Percentiles rank a stretch among this genome's conserved stretches.
Evolutionary conservation across 2,329 filamentous ascomycete genomes (phyloP).

Genomic region (Colletotrichum higginsianum): DNA sequence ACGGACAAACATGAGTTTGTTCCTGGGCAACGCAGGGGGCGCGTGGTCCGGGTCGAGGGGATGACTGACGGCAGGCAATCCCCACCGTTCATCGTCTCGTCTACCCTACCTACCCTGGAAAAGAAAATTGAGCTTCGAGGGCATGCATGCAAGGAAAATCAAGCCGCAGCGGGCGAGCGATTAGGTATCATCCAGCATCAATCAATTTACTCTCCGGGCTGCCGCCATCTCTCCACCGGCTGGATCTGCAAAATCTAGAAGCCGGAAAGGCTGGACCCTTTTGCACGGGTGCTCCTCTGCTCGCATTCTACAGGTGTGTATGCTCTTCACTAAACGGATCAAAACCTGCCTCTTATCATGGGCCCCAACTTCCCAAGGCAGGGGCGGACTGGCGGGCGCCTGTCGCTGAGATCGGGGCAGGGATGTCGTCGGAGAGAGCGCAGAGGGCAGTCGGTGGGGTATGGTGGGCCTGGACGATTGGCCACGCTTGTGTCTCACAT

Average conservation of each 20-base stretch:
- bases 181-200: not conserved
- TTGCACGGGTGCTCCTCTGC: not conserved
- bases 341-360: too few relatives aligned
- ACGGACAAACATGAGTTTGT: not conserved
- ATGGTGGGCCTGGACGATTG: constrained; percentile 27
- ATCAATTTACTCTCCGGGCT: constrained; percentile 14
- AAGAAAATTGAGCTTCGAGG: not conserved
- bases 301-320: too few relatives aligned
- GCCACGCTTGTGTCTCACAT: constrained; percentile 40
- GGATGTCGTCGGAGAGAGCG: constrained; percentile 6
- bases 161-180: not conserved
- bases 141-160: not conserved
- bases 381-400: constrained; percentile 15
- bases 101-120: not conserved
- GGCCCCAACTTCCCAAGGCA: too few relatives aligned
- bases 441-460: not conserved
- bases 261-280: too few relatives aligned
- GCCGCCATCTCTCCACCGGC: not conserved
- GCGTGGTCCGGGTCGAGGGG: not conserved
- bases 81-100: not conserved
- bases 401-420: constrained; percentile 29
- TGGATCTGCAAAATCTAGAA: constrained; percentile 5
- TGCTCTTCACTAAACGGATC: too few relatives aligned
- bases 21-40: constrained; percentile 1
- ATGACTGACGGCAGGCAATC: not conserved